Base-by-base conservation (phyloP, 148 eudicot species). In the Camellia japonica region DNA sequence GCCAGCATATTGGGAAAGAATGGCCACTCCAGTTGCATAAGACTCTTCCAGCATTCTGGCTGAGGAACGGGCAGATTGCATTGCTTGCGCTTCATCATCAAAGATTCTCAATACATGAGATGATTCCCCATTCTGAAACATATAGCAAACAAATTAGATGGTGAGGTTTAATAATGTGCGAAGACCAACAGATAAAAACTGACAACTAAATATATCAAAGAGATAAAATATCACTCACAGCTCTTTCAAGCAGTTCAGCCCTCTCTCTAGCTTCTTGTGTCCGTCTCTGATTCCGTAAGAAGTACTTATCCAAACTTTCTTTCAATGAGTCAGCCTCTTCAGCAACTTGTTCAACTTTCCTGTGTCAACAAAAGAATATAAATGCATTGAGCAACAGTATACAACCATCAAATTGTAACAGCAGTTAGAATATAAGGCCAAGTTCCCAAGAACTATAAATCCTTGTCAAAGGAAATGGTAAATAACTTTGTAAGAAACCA, bases 291-390 rank as follows among this genome's bases (percentile, higher is more conserved):
- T 88, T 87, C 76, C 92, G 85, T 72, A 82, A 61, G 38, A 85
- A 74, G 86, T 90, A 93, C 78, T 90, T 92, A 58, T 96, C 99
- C 75, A 93, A 84, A 85, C 99, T 91, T 62, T 87, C 93, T 88
- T 89, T 92, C 84, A 93, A 85, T 54, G 99, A 96, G 47, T 91
- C 95, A n/a, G 99, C 91, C 89, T 93, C 98, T 87, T 96, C 99
- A 74, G 86, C 90, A 68, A 96, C 91, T 87, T 91, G 99, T 79
- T 96, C 99, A 79, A 96, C 97, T 88, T 93, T 96, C 85, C 99
- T 96, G 86, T 58, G 52, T 47, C 41, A 7, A 60, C 46, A 56
- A 52, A 30, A 20, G 14, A 14, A 61, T 14, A 30, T 51, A 54
- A n/a, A 52, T 43, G 30, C 61, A 49, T 64, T 30, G 54, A 46